Evolutionary conservation across 495 filamentous ascomycete genomes (phyloP).

Genomic region (Schizothecium vesticola): DNA sequence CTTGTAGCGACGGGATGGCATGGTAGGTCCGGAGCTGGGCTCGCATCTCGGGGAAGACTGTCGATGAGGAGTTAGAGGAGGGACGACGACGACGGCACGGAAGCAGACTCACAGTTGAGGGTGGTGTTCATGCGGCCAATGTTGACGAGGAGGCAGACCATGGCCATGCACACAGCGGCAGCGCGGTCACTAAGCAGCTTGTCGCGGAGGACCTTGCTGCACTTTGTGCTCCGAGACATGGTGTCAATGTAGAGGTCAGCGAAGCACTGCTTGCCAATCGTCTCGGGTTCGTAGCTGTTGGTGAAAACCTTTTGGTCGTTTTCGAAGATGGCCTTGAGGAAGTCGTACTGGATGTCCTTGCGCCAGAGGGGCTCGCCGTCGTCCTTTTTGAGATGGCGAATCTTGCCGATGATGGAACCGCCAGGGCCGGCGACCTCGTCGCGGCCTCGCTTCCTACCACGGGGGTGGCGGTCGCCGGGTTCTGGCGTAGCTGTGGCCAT

Average conservation of each 20-base stretch:
- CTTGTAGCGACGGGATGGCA: slow-evolving; percentile 92
- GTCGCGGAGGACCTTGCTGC: slow-evolving; percentile 94
- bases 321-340: slow-evolving; percentile 86
- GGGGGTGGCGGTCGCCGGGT: slow-evolving; percentile 26
- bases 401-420: slow-evolving; percentile 69
- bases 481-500: slow-evolving; percentile 30
- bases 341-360: slow-evolving; percentile 96
- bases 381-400: slow-evolving; percentile 93
- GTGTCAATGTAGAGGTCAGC: slow-evolving; percentile 96
- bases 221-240: slow-evolving; percentile 98
- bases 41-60: slow-evolving; percentile 99
- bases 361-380: slow-evolving; percentile 96
- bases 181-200: slow-evolving; percentile 90
- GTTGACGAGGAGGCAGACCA: slow-evolving; percentile 97
- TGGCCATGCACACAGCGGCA: slow-evolving; percentile 94
- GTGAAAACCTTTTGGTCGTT: slow-evolving; percentile 81
- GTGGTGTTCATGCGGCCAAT: slow-evolving; percentile 99
- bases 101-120: slow-evolving; percentile 70
- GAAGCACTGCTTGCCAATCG: slow-evolving; percentile 71
- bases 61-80: slow-evolving; percentile 25
- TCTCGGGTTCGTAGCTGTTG: slow-evolving; percentile 68
- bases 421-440: slow-evolving; percentile 30
- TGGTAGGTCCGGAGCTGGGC: slow-evolving; percentile 97
- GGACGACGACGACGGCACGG: neutral
- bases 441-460: slow-evolving; percentile 30